These are phyloP conservation scores for Globisporangium polare DNA, from an alignment of 352 stramenopile genomes.

Conservation along the genomic window DNA sequence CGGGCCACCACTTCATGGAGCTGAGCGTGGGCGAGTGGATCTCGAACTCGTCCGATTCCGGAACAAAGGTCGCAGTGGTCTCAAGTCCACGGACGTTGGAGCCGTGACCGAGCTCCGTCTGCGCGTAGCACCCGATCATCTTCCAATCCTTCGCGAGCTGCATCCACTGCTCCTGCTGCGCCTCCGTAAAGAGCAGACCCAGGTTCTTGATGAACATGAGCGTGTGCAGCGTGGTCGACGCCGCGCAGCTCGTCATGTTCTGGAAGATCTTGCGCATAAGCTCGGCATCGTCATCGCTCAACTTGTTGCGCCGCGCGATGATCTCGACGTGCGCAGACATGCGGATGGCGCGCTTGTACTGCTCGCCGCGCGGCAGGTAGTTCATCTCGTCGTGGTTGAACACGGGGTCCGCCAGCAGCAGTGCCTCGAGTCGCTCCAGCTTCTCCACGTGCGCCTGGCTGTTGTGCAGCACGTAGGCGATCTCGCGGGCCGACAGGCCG, in stretches of 20 bases:
- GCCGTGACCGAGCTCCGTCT: conserved; percentile 89
- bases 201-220: conserved; percentile 75
- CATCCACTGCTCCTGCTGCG: conserved; percentile 71
- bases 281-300: conserved; percentile 58
- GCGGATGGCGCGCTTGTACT: conserved; percentile 51
- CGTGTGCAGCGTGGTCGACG: conserved; percentile 60
- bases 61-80: no score
- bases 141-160: conserved; percentile 57
- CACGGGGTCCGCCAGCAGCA: conserved; percentile 50
- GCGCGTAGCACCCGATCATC: conserved; percentile 83
- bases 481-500: conserved; percentile 40
- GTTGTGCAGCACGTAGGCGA: conserved; percentile 63
- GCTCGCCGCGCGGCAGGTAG: conserved; percentile 58
- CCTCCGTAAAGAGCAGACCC: conserved; percentile 54
- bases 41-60: no score
- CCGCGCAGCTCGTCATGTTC: conserved; percentile 47
- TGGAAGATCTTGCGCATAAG: conserved; percentile 50
- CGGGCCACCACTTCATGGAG: no score
- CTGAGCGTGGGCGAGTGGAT: no score
- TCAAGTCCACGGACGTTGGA: conserved; percentile 88
- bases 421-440: conserved; percentile 49
- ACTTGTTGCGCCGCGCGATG: conserved; percentile 40
- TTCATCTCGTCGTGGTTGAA: conserved; percentile 66
- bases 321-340: conserved; percentile 60
- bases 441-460: conserved; percentile 46